Conservation (phyloP, 768 basidiomycete genomes). For the Lactarius hatsudake region DNA sequence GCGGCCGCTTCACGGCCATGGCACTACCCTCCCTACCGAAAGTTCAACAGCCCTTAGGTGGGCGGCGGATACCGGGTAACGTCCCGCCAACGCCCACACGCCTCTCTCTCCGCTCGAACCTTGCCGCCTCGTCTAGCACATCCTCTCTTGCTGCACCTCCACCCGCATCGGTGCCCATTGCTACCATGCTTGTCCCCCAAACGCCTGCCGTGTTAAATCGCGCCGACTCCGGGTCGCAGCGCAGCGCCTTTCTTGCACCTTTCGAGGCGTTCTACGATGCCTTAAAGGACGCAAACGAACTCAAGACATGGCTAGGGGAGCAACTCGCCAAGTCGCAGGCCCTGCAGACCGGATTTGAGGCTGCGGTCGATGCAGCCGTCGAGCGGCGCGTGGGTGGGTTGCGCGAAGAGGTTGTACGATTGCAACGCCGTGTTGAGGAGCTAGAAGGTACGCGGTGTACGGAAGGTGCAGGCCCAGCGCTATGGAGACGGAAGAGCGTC, state of each 20-base stretch:
- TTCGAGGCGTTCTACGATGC: slow-evolving; percentile 86
- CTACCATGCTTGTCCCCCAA: slow-evolving; percentile 60
- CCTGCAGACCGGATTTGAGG: slow-evolving; percentile 54
- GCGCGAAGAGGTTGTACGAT: slow-evolving; percentile 56
- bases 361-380: slow-evolving; percentile 56
- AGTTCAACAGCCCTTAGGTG: slow-evolving; percentile 19
- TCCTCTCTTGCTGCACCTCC: slow-evolving; percentile 28
- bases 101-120: slow-evolving; percentile 28
- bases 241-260: slow-evolving; percentile 74
- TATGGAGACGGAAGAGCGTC: slow-evolving; percentile 29
- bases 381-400: slow-evolving; percentile 59
- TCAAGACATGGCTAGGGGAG: slow-evolving; percentile 73
- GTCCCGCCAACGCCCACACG: slow-evolving; percentile 29
- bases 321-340: slow-evolving; percentile 65
- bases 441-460: slow-evolving; percentile 50
- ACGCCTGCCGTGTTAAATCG: slow-evolving; percentile 66
- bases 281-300: slow-evolving; percentile 72
- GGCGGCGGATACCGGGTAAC: slow-evolving; percentile 25
- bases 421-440: slow-evolving; percentile 65
- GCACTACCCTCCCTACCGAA: slow-evolving; percentile 25
- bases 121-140: slow-evolving; percentile 25
- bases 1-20: slow-evolving; percentile 35
- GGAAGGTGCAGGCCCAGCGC: slow-evolving; percentile 1
- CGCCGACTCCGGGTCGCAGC: slow-evolving; percentile 59
- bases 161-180: slow-evolving; percentile 64